Percentiles rank a stretch among this genome's conserved stretches.
Conservation (phyloP, 163 green algal genomes). For the Scenedesmus sp. region DNA sequence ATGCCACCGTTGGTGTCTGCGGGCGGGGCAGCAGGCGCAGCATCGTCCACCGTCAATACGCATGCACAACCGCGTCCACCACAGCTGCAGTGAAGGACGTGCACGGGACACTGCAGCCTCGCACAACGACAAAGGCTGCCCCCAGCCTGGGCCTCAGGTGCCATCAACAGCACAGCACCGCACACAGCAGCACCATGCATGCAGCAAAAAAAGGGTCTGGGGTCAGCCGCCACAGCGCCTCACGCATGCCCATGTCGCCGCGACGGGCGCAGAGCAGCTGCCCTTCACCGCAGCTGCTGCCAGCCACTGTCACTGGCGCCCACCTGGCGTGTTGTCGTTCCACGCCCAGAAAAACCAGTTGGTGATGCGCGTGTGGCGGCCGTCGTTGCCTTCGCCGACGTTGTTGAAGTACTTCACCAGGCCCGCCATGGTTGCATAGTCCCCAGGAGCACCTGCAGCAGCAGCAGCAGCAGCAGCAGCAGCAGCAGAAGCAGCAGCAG, state of each 20-base stretch:
- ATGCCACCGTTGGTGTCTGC: slow-evolving; percentile 34
- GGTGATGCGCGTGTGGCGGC: slow-evolving; percentile 25
- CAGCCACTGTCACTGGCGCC: too few relatives aligned
- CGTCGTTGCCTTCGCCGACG: slow-evolving; percentile 37
- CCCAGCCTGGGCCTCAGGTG: too few relatives aligned
- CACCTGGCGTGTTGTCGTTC: slow-evolving; percentile 44
- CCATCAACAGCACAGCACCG: too few relatives aligned
- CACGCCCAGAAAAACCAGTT: slow-evolving; percentile 56
- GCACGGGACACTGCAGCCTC: too few relatives aligned
- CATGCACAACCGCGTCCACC: background rate
- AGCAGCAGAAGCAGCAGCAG: too few relatives aligned
- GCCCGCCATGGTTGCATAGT: slow-evolving; percentile 50
- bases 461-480: background rate
- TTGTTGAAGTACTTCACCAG: slow-evolving; percentile 56
- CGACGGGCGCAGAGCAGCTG: too few relatives aligned
- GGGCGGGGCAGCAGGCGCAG: background rate
- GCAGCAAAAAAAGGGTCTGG: too few relatives aligned
- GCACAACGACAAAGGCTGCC: too few relatives aligned
- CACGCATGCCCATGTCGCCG: too few relatives aligned
- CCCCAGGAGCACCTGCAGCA: slow-evolving; percentile 39
- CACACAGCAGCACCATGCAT: background rate
- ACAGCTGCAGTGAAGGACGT: too few relatives aligned
- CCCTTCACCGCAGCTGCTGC: too few relatives aligned
- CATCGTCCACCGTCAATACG: background rate
- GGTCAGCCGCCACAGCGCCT: too few relatives aligned